Evolutionary conservation across 345 rosid species (phyloP).

Genomic region (Physaria fendleri): DNA sequence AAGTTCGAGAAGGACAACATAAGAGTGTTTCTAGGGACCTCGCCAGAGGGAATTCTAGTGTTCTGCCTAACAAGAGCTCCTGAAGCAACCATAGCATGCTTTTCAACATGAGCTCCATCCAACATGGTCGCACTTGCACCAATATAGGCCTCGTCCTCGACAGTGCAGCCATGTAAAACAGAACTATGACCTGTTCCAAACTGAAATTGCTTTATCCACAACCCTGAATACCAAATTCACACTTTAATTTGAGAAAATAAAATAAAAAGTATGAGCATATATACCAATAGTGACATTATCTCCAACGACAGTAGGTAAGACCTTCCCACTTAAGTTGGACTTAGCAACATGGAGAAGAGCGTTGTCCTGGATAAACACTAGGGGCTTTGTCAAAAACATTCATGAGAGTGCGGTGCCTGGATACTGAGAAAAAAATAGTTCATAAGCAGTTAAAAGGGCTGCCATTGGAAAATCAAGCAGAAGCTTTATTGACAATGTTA

Average conservation of each 20-base stretch:
- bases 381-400: slow-evolving; percentile 74
- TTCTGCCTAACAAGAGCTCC: slow-evolving; percentile 93
- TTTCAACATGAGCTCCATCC: slow-evolving; percentile 85
- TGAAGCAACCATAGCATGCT: slow-evolving; percentile 86
- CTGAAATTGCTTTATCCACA: background rate
- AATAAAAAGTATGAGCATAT: background rate
- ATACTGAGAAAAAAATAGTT: slow-evolving; percentile 42
- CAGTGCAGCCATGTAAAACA: slow-evolving; percentile 81
- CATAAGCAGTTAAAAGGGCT: background rate
- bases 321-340: slow-evolving; percentile 74
- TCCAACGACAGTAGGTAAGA: slow-evolving; percentile 67
- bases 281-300: slow-evolving; percentile 75
- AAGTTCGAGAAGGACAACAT: background rate
- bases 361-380: slow-evolving; percentile 61
- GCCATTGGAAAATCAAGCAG: background rate
- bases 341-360: slow-evolving; percentile 82
- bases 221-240: background rate
- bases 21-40: slow-evolving; percentile 39
- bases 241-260: slow-evolving; percentile 6
- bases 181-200: slow-evolving; percentile 73
- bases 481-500: background rate
- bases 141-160: slow-evolving; percentile 80
- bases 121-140: slow-evolving; percentile 77
- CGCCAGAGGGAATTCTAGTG: slow-evolving; percentile 74
- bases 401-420: slow-evolving; percentile 91